Evolutionary conservation across 2,329 filamentous ascomycete genomes (phyloP), one percentile per base, ranked within the genome.

Genomic region (Pseudopithomyces maydicus): DNA sequence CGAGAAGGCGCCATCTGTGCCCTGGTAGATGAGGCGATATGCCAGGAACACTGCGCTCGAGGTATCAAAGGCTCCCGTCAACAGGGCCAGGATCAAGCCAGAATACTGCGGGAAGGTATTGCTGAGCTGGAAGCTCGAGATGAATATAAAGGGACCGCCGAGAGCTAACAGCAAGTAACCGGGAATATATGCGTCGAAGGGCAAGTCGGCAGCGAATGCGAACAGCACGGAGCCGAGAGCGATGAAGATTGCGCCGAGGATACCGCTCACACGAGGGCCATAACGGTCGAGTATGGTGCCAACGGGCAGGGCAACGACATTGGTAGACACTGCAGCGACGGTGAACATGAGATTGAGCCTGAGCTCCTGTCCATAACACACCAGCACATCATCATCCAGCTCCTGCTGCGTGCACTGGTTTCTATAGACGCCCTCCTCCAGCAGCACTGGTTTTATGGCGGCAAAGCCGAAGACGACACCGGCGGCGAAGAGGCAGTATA

Each of bases 281-380:
- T 86, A 93, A 59, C 87, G 83, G 76, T 97, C 93, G 20, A 97
- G 84, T 43, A 96, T 89, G 2, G 91, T 90, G 44, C 93, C 93
- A 11, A 96, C 87, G 2, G 92, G 91, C 6, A 97, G 82, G 12
- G 93, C 92, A 39, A 88, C 91, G 12, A 96, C 89, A 68, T 97
- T 97, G 38, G 92, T 96, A 6, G 86, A 90, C 10, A 96, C 92
- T 14, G 92, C 92, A 12, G 92, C 92, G 39, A 92, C 84, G 6
- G 92, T 96, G 80, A 97, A 97, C 90, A 96, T 96, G 64, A 97
- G 80, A 74, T 97, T 97, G 55, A 97, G 83, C 57, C 72, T 64
- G 29, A 78, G 54, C 62, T 78, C 75, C 62, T 78, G 75, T 57
- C 73, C 68, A 51, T 76, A 77, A 59, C 75, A 78, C 23, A 77